Percentiles rank a stretch among this genome's conserved stretches.
These are phyloP conservation scores for Sextonia rubra DNA, from an alignment of 164 flowering plant species.

Conservation along the genomic window DNA sequence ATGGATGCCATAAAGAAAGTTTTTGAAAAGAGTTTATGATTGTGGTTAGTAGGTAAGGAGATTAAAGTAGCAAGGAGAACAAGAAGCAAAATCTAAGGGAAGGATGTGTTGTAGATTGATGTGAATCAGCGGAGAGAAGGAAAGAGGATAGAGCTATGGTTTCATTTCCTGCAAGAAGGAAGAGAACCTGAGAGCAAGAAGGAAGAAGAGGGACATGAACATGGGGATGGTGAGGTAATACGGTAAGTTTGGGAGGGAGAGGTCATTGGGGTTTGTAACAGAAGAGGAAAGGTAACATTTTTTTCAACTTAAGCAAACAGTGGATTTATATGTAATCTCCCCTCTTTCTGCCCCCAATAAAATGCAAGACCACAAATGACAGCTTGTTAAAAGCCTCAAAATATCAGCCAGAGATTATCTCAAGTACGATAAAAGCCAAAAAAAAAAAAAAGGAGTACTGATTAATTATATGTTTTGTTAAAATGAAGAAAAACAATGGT, in stretches of 20 bases:
- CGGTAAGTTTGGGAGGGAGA: slow-evolving; percentile 10
- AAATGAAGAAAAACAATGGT: too few species aligned
- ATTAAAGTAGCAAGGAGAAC: neutral
- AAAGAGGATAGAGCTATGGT: slow-evolving; percentile 1
- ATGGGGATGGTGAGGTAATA: slow-evolving; percentile 6
- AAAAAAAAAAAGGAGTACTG: neutral
- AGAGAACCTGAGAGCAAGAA: slow-evolving; percentile 1
- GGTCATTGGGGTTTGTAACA: slow-evolving; percentile 25
- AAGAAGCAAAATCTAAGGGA: neutral
- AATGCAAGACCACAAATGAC: neutral
- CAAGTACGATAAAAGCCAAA: neutral
- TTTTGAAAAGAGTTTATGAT: neutral
- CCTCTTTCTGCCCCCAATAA: slow-evolving; percentile 15
- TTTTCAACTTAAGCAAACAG: slow-evolving; percentile 32
- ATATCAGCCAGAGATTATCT: neutral
- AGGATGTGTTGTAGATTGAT: neutral
- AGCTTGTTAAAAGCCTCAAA: slow-evolving; percentile 4
- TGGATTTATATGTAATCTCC: slow-evolving; percentile 26
- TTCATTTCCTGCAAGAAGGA: slow-evolving; percentile 37
- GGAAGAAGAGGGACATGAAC: slow-evolving; percentile 6
- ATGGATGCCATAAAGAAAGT: slow-evolving; percentile 45
- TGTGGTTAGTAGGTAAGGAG: neutral
- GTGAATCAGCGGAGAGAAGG: slow-evolving; percentile 5
- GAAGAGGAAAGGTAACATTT: slow-evolving; percentile 32
- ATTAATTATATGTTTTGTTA: neutral